These are phyloP conservation scores for Hordeum marinum DNA, from an alignment of 176 grass and related monocot genomes.

Conservation along the genomic window DNA sequence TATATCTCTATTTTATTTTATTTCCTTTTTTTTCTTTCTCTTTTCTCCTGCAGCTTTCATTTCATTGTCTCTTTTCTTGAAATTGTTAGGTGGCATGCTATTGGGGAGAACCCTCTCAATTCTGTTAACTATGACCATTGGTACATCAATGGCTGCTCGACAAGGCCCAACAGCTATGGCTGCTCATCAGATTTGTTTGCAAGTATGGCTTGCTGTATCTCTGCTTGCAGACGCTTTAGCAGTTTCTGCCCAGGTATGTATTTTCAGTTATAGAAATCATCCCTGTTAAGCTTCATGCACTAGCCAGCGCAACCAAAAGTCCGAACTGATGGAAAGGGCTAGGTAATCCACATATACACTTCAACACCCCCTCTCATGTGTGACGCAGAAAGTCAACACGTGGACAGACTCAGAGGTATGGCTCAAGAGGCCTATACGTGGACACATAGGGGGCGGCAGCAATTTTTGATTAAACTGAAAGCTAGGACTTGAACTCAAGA, in stretches of 20 bases:
- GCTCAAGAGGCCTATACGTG: no score
- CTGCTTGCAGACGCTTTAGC: constrained; percentile 64
- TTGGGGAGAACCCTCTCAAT: constrained; percentile 86
- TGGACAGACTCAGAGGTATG: no score
- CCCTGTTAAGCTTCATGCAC: no score
- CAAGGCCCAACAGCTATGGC: constrained; percentile 92
- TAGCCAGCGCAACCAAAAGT: no score
- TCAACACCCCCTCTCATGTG: no score
- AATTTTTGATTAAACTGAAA: no score
- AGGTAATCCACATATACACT: no score
- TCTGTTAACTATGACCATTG: constrained; percentile 83
- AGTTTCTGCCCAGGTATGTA: constrained; percentile 47
- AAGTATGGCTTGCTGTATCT: constrained; percentile 93
- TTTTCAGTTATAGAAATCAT: neutral
- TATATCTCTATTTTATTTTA: neutral
- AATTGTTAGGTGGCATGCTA: constrained; percentile 66
- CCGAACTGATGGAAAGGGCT: no score
- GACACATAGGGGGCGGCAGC: no score
- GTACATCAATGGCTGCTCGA: constrained; percentile 92
- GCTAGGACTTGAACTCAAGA: no score
- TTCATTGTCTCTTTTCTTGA: neutral
- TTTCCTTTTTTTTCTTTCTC: neutral
- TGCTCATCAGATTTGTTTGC: constrained; percentile 95
- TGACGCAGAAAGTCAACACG: no score
- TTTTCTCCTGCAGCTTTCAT: neutral